phyloP scores from a whole-genome alignment of 2,329 filamentous ascomycete species.

The Aspergillus persii region DNA sequence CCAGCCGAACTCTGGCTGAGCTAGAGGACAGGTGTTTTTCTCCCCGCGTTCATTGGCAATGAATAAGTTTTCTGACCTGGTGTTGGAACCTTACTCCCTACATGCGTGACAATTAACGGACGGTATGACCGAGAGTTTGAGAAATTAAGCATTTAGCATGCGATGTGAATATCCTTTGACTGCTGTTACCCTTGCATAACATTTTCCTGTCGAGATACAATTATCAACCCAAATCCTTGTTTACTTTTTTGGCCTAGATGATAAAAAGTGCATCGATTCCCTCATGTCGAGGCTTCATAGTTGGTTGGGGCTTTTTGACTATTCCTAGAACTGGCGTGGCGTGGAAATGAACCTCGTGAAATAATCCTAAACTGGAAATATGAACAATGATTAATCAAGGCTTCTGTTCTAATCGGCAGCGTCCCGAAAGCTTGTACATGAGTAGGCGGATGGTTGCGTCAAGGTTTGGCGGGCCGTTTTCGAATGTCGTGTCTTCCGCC shows the following conservation, averaged over 20 bases:
- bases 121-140: conserved; percentile 16
- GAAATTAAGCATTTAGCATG: conserved; percentile 38
- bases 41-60: conserved; percentile 14
- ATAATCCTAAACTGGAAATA: conserved; percentile 6
- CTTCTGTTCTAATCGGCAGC: not conserved
- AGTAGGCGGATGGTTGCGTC: not conserved
- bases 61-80: conserved; percentile 33
- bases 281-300: conserved; percentile 1
- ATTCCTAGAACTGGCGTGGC: conserved; percentile 6
- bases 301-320: conserved; percentile 9
- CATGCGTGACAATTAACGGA: not conserved
- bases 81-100: conserved; percentile 25
- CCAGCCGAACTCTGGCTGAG: conserved; percentile 34
- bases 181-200: conserved; percentile 19
- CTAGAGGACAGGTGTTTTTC: conserved; percentile 11
- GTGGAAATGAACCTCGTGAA: conserved; percentile 10
- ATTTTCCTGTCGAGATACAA: conserved; percentile 3
- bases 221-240: not conserved
- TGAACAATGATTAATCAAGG: conserved; percentile 5
- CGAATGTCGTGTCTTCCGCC: not conserved
- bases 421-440: not conserved
- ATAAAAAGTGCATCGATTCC: conserved; percentile 11
- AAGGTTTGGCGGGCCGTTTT: not conserved
- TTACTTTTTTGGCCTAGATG: conserved; percentile 10
- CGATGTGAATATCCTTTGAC: conserved; percentile 29